Conservation (phyloP, 2,329 filamentous ascomycete species). For the Sporothrix inflata region DNA sequence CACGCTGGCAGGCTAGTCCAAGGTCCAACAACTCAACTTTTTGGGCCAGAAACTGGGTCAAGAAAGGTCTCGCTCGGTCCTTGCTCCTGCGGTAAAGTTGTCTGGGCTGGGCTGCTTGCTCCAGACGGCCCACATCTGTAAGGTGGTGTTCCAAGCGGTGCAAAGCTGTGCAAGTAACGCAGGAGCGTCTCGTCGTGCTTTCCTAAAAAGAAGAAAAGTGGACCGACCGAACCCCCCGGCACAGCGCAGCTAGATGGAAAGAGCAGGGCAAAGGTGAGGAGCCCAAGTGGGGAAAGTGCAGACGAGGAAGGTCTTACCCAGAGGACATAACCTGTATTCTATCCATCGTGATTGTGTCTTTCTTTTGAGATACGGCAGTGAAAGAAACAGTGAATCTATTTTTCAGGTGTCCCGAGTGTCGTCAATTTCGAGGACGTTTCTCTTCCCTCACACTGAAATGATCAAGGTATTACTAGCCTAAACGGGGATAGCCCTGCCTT, state of each 20-base stretch:
- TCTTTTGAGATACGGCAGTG: background rate
- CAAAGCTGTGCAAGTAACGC: background rate
- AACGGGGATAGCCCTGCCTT: slow-evolving; percentile 13
- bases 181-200: slow-evolving; percentile 7
- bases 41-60: too few relatives aligned
- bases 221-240: background rate
- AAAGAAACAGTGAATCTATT: background rate
- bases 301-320: background rate
- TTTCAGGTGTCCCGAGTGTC: background rate
- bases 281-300: background rate
- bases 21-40: too few relatives aligned
- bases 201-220: background rate
- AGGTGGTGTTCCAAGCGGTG: background rate
- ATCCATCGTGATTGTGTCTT: background rate
- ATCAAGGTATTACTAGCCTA: slow-evolving; percentile 3
- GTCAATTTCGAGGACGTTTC: background rate
- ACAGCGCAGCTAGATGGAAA: background rate
- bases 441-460: background rate
- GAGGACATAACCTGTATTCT: background rate
- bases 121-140: too few relatives aligned
- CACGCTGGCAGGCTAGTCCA: too few relatives aligned
- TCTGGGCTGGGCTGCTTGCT: too few relatives aligned
- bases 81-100: too few relatives aligned
- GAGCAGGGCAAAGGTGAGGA: background rate
- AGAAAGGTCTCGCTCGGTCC: too few relatives aligned